Base-by-base conservation (phyloP, 768 basidiomycete genomes). In the Paxillus involutus region DNA sequence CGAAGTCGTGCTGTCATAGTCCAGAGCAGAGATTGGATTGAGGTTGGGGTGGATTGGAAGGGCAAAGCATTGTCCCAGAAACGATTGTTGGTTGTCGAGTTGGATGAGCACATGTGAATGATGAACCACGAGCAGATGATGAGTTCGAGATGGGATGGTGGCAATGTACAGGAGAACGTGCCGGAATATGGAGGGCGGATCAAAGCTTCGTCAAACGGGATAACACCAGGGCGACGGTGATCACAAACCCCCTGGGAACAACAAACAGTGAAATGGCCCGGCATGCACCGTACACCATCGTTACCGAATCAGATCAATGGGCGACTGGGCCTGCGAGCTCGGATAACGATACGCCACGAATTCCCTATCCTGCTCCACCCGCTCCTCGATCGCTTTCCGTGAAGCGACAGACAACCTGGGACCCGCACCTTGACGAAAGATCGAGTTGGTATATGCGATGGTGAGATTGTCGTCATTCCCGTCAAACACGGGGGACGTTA, bases 261-360 rank as follows among this genome's bases (percentile, higher is more conserved):
- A 48, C 40, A 37, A 54, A 30, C 37, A 55, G 14, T 35, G 11
- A 44, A 16, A 39, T 21, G 17, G 26, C n/a, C 36, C 36, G 14
- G 26, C 37, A 39, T 40, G 37, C n/a, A 14, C 26, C 7, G 24
- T 39, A 39, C 16, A 14, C 16, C 35, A 40, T 33, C 26, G 51
- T 72, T 65, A 81, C 60, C 78, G 81, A 52, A 88, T 62, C 40
- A 89, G 75, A 65, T 85, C 84, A 58, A 88, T 63, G 37, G 79
- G 82, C 45, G 58, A 59, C 60, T 89, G 85, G 60, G 88, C 85
- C 58, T 77, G 81, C 13, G 90, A 91, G 7, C n/a, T n/a, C n/a
- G 91, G 91, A 69, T 94, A 94, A 39, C 91, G 83, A 67, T 93
- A 92, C 4, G 91, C 89, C 55, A 93, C 84, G 64, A 94, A 93